These are phyloP conservation scores for Mycena metata DNA, from an alignment of 768 basidiomycete species.

Conservation along the genomic window DNA sequence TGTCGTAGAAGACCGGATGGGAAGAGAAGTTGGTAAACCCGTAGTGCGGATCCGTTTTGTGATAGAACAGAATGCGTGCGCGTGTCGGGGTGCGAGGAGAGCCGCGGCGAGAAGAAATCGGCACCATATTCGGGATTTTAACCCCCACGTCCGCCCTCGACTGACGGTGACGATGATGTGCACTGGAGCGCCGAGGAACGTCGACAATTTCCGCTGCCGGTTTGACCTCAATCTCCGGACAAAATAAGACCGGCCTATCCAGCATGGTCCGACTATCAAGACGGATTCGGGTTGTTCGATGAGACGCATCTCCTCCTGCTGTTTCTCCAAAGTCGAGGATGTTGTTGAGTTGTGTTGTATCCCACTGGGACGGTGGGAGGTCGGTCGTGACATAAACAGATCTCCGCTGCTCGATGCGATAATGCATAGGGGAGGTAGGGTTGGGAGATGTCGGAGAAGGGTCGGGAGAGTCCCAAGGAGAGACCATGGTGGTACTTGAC, in stretches of 20 bases:
- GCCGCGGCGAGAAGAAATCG: constrained; percentile 37
- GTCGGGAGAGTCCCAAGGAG: constrained; percentile 36
- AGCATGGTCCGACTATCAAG: constrained; percentile 49
- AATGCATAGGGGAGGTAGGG: constrained; percentile 52
- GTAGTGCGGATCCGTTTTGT: constrained; percentile 73
- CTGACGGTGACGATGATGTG: constrained; percentile 26
- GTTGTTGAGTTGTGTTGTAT: constrained; percentile 53
- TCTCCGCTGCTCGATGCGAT: constrained; percentile 63
- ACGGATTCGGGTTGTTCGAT: constrained; percentile 42
- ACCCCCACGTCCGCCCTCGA: constrained; percentile 25
- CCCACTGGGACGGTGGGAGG: constrained; percentile 58
- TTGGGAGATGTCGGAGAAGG: constrained; percentile 40
- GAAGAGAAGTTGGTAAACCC: constrained; percentile 83
- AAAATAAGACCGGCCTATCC: constrained; percentile 39
- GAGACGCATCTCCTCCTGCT: constrained; percentile 41
- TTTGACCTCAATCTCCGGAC: constrained; percentile 33
- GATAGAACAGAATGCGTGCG: constrained; percentile 69
- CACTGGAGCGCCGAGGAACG: constrained; percentile 28
- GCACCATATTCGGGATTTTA: constrained; percentile 32
- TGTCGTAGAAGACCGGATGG: constrained; percentile 72
- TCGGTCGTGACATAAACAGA: constrained; percentile 62
- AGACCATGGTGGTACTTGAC: constrained; percentile 39
- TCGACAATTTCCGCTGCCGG: constrained; percentile 27
- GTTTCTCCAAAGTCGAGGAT: constrained; percentile 57
- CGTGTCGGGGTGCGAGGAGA: constrained; percentile 45